Evolutionary conservation across 805 yeast species (phyloP).

Genomic region (Starmerella stellata): DNA sequence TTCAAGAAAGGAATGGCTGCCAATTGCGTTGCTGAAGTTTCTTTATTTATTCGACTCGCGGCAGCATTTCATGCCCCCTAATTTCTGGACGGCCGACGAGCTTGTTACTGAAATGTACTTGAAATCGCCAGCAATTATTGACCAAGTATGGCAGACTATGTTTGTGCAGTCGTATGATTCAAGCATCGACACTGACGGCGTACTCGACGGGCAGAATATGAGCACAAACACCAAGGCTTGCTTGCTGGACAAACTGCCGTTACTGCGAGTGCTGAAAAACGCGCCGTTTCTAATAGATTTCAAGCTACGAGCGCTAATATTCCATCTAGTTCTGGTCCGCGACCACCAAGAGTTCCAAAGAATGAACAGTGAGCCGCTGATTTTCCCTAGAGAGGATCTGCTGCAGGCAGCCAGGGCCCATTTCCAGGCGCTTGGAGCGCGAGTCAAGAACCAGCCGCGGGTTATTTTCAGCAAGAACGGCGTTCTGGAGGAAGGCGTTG

Average conservation of each 20-base stretch:
- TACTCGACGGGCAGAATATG: too few species aligned
- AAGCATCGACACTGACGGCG: too few species aligned
- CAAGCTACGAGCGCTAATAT: slow-evolving; percentile 50
- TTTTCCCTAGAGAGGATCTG: slow-evolving; percentile 46
- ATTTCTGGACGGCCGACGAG: not conserved
- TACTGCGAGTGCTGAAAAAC: slow-evolving; percentile 35
- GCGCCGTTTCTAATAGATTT: slow-evolving; percentile 72
- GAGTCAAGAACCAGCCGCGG: slow-evolving; percentile 39
- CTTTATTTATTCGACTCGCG: not conserved
- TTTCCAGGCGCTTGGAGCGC: slow-evolving; percentile 36
- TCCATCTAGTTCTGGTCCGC: slow-evolving; percentile 40
- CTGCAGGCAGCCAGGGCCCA: slow-evolving; percentile 55
- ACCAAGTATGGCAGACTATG: not conserved
- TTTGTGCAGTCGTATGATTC: not conserved
- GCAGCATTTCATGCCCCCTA: not conserved
- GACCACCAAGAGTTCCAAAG: slow-evolving; percentile 25
- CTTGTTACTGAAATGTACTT: not conserved
- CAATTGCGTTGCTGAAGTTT: slow-evolving; percentile 40
- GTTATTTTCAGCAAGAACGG: slow-evolving; percentile 62
- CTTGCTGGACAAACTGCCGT: not conserved
- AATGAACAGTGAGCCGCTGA: slow-evolving; percentile 1
- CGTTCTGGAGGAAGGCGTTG: slow-evolving; percentile 68
- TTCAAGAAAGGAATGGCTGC: slow-evolving; percentile 19
- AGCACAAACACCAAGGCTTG: not conserved
- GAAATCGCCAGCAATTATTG: not conserved